These are phyloP conservation scores for Wickerhamiella occidentalis DNA, from an alignment of 805 yeast species.

Conservation along the genomic window DNA sequence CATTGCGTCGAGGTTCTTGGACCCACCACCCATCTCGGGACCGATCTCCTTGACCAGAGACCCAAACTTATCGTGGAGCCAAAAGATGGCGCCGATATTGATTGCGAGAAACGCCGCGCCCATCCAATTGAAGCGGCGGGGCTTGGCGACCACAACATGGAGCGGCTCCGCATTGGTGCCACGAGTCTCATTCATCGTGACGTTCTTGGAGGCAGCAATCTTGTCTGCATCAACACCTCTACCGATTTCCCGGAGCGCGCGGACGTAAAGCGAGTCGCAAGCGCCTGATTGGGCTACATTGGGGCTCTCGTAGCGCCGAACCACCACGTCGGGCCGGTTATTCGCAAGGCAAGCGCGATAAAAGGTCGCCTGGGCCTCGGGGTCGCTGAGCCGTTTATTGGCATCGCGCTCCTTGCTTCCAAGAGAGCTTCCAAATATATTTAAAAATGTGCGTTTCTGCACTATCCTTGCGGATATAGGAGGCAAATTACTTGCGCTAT, in stretches of 20 bases:
- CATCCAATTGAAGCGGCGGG: slow-evolving; percentile 72
- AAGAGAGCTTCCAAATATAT: slow-evolving; percentile 27
- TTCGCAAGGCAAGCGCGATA: slow-evolving; percentile 61
- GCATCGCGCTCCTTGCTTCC: slow-evolving; percentile 77
- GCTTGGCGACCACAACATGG: slow-evolving; percentile 72
- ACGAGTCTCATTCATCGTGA: slow-evolving; percentile 13
- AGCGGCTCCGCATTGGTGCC: slow-evolving; percentile 55
- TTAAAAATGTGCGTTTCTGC: background rate
- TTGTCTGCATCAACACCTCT: slow-evolving; percentile 48
- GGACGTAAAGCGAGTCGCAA: slow-evolving; percentile 65
- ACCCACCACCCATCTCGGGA: slow-evolving; percentile 26
- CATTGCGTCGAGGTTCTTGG: slow-evolving; percentile 57
- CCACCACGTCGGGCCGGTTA: slow-evolving; percentile 90
- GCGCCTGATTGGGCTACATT: slow-evolving; percentile 79
- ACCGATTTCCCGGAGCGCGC: slow-evolving; percentile 70
- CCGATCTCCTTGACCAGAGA: slow-evolving; percentile 20
- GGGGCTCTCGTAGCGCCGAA: slow-evolving; percentile 85
- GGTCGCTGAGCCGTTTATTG: slow-evolving; percentile 55
- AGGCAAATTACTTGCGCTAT: background rate
- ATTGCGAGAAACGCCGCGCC: slow-evolving; percentile 56
- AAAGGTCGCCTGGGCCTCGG: slow-evolving; percentile 69
- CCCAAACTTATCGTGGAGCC: slow-evolving; percentile 64
- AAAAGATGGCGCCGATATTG: slow-evolving; percentile 63
- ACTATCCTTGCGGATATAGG: background rate
- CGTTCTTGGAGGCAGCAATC: slow-evolving; percentile 16